Conservation (phyloP, 805 yeast genomes). For the Wickerhamiella azymoides region DNA sequence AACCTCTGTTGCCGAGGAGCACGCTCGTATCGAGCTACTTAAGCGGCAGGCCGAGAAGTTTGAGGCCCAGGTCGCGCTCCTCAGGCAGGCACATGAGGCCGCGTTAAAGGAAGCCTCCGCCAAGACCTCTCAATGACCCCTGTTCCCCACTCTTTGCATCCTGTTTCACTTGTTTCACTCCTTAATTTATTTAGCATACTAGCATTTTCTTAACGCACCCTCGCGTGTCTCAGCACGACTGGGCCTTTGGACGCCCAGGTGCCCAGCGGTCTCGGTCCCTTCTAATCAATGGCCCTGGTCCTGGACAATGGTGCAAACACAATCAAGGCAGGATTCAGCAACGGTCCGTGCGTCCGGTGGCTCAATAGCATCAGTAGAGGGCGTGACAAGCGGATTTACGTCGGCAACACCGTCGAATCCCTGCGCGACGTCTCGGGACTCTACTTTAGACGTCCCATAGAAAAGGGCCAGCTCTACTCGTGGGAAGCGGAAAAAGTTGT, state of each 20-base stretch:
- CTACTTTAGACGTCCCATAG: slow-evolving; percentile 65
- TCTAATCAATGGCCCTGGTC: slow-evolving; percentile 29
- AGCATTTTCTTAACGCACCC: no score
- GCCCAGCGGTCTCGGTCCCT: not conserved
- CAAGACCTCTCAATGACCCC: not conserved
- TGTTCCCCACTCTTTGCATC: not conserved
- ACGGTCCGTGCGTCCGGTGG: slow-evolving; percentile 33
- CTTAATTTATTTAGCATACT: not conserved
- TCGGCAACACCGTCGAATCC: slow-evolving; percentile 54
- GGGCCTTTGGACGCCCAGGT: no score
- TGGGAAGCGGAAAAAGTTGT: slow-evolving; percentile 84
- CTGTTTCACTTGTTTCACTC: not conserved
- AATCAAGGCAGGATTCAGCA: slow-evolving; percentile 49
- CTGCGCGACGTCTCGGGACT: slow-evolving; percentile 66
- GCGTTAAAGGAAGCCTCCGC: not conserved
- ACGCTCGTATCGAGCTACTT: slow-evolving; percentile 2
- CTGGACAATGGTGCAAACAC: slow-evolving; percentile 85
- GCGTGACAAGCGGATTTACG: slow-evolving; percentile 54
- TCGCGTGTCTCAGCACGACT: no score
- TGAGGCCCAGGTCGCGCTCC: slow-evolving; percentile 3
- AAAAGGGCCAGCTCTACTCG: slow-evolving; percentile 73
- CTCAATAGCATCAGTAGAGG: slow-evolving; percentile 64
- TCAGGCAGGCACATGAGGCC: not conserved
- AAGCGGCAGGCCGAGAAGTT: not conserved
- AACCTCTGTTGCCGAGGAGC: not conserved